Evolutionary conservation across 345 rosid species (phyloP).

Genomic region (Brassica carinata): DNA sequence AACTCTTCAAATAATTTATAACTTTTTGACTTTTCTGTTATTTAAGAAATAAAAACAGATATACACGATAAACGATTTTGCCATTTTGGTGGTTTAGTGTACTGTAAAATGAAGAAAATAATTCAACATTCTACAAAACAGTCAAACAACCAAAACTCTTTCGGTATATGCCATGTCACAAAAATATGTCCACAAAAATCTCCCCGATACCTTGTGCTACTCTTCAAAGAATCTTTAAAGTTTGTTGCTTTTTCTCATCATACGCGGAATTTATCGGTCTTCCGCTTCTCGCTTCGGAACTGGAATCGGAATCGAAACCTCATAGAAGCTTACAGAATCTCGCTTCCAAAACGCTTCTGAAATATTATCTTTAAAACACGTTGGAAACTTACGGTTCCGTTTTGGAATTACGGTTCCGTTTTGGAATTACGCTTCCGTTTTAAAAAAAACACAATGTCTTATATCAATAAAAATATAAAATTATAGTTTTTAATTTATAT

Average conservation of each 20-base stretch:
- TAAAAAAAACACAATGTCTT: too few species aligned
- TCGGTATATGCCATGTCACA: conserved; percentile 23
- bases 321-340: too few species aligned
- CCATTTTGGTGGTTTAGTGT: neutral
- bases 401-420: too few species aligned
- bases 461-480: too few species aligned
- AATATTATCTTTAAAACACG: too few species aligned
- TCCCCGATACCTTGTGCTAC: conserved; percentile 28
- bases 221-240: conserved; percentile 30
- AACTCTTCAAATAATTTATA: neutral
- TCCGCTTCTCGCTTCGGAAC: too few species aligned
- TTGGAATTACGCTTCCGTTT: too few species aligned
- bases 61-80: neutral
- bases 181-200: conserved; percentile 15
- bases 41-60: neutral
- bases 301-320: too few species aligned
- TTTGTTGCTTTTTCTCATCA: conserved; percentile 11
- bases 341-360: too few species aligned
- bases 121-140: conserved; percentile 11
- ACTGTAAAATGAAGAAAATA: neutral
- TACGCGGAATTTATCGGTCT: too few species aligned
- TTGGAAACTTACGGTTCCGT: too few species aligned
- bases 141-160: conserved; percentile 6
- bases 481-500: too few species aligned
- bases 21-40: neutral